Evolutionary conservation across 768 basidiomycete species (phyloP).

Genomic region (Kwoniella sp.): DNA sequence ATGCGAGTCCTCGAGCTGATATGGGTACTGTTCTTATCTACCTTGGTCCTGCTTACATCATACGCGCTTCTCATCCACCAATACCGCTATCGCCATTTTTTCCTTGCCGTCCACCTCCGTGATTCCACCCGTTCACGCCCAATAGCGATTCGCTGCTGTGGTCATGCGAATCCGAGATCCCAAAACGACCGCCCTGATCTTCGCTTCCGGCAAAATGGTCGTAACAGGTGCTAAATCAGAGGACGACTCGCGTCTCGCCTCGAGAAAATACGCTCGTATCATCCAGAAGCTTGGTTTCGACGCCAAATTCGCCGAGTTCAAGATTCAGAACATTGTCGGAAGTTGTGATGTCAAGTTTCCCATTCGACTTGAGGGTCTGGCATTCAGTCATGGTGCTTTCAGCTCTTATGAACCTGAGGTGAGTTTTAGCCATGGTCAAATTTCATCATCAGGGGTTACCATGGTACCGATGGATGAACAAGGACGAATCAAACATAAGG

Average conservation of each 20-base stretch:
- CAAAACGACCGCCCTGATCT: conserved; percentile 98
- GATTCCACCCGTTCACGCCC: conserved; percentile 1
- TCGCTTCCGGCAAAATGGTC: conserved; percentile 99
- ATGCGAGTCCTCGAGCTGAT: too few relatives aligned
- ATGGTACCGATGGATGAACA: neutral
- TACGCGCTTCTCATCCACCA: too few relatives aligned
- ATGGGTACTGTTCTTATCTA: too few relatives aligned
- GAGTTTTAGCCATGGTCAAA: conserved; percentile 43
- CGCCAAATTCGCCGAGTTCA: conserved; percentile 98
- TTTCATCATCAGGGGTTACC: neutral
- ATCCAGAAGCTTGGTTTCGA: conserved; percentile 99
- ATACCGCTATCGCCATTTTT: neutral
- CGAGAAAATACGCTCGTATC: conserved; percentile 97
- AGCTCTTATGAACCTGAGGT: conserved; percentile 98
- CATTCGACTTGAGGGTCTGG: conserved; percentile 93
- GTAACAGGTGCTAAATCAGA: conserved; percentile 99
- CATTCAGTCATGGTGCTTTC: conserved; percentile 97
- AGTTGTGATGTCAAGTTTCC: conserved; percentile 99
- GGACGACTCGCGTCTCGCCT: conserved; percentile 93
- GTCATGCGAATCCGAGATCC: conserved; percentile 99
- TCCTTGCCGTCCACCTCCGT: too few relatives aligned
- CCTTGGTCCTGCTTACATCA: too few relatives aligned
- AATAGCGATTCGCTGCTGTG: conserved; percentile 98
- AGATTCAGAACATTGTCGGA: conserved; percentile 99
- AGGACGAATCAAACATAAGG: too few relatives aligned